A percentile compares a stretch with the other conserved stretches of the same genome.
Evolutionary conservation across 129 eudicot genomes (phyloP).

Genomic region (carrot (Daucus carota)): DNA sequence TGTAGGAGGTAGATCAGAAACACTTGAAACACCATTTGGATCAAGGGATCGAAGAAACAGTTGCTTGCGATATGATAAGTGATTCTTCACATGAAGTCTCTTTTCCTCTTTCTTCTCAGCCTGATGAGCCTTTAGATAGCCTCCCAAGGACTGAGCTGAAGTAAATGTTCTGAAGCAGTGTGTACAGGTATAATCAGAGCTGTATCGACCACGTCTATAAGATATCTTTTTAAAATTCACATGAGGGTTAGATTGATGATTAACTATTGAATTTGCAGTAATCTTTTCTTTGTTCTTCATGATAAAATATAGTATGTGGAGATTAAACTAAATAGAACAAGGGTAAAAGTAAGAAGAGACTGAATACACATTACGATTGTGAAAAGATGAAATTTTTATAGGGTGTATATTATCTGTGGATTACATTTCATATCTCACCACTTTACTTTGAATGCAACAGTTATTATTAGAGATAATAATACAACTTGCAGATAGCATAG

Average conservation of each 20-base stretch:
- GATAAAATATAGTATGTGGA: neutral
- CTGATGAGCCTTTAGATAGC: constrained; percentile 37
- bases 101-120: constrained; percentile 29
- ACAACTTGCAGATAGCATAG: neutral
- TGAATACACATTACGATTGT: constrained; percentile 15
- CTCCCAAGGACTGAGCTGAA: constrained; percentile 40
- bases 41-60: constrained; percentile 13
- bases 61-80: constrained; percentile 16
- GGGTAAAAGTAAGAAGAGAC: neutral
- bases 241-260: neutral
- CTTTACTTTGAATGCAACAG: neutral
- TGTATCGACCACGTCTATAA: neutral
- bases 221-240: constrained; percentile 2
- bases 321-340: neutral
- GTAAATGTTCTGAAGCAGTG: constrained; percentile 29
- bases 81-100: constrained; percentile 17
- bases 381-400: constrained; percentile 16
- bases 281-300: neutral
- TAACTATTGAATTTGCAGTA: neutral
- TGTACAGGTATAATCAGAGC: constrained; percentile 25
- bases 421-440: neutral
- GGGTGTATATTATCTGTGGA: neutral
- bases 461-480: neutral
- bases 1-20: neutral
- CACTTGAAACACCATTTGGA: neutral